Conservation (phyloP, 345 rosid species). For the Eutrema heterophyllum region DNA sequence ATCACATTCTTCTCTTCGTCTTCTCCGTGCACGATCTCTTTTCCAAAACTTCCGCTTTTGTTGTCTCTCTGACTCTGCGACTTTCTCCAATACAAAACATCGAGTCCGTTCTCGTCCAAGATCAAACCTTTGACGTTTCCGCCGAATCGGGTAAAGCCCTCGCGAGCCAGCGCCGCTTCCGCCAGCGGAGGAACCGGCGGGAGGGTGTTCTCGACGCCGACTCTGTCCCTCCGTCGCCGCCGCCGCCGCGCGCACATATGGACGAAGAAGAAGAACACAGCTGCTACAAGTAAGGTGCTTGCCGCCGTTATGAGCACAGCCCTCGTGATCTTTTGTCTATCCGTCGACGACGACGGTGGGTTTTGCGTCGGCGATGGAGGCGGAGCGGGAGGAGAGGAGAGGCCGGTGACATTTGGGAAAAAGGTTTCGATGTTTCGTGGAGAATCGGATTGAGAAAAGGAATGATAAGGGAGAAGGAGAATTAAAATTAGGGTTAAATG, state of each 20-base stretch:
- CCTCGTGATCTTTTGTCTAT: slow-evolving; percentile 34
- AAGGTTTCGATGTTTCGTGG: slow-evolving; percentile 62
- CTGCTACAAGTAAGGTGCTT: slow-evolving; percentile 49
- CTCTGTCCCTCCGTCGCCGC: slow-evolving; percentile 32
- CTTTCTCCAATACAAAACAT: slow-evolving; percentile 52
- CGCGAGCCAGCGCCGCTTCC: slow-evolving; percentile 17
- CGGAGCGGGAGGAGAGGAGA: slow-evolving; percentile 27
- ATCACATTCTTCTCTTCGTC: slow-evolving; percentile 21
- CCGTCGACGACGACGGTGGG: slow-evolving; percentile 11
- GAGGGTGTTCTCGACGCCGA: background rate
- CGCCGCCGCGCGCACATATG: slow-evolving; percentile 30
- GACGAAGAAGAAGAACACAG: slow-evolving; percentile 48
- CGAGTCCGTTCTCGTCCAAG: slow-evolving; percentile 44
- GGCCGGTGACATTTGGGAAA: slow-evolving; percentile 34
- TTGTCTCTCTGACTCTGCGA: slow-evolving; percentile 19
- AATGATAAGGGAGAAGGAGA: slow-evolving; percentile 22
- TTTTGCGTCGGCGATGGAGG: slow-evolving; percentile 5
- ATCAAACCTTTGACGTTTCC: slow-evolving; percentile 46
- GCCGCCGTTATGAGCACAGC: slow-evolving; percentile 72
- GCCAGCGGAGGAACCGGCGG: slow-evolving; percentile 12
- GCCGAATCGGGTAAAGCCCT: slow-evolving; percentile 31
- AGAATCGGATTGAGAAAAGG: slow-evolving; percentile 37
- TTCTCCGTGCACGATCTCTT: slow-evolving; percentile 2
- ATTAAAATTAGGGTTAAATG: slow-evolving; percentile 2
- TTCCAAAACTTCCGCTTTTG: slow-evolving; percentile 13